Evolutionary conservation across 164 flowering plant genomes (phyloP).

Genomic region (Stephania japonica): DNA sequence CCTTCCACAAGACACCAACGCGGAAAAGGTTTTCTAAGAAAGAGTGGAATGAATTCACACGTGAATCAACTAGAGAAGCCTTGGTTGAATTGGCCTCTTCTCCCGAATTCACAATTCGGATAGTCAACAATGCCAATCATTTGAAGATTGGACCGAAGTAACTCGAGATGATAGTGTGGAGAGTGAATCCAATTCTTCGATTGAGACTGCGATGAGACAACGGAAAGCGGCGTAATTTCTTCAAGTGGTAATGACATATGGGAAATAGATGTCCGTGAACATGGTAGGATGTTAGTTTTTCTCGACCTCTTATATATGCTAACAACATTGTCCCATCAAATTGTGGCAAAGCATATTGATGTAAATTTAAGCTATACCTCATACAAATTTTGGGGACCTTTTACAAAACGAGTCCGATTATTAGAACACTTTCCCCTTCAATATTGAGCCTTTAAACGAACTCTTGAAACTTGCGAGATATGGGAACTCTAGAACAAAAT

Average conservation of each 20-base stretch:
- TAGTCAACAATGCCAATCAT: slow-evolving; percentile 57
- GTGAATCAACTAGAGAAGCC: slow-evolving; percentile 63
- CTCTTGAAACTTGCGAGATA: no score
- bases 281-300: not conserved
- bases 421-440: no score
- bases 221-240: slow-evolving; percentile 26
- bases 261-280: not conserved
- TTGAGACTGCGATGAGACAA: slow-evolving; percentile 36
- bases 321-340: not conserved
- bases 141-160: slow-evolving; percentile 43
- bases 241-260: slow-evolving; percentile 31
- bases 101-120: slow-evolving; percentile 74
- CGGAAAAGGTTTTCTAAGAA: slow-evolving; percentile 56
- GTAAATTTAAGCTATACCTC: no score
- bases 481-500: no score
- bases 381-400: no score
- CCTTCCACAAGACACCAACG: slow-evolving; percentile 56
- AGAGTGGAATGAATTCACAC: slow-evolving; percentile 73
- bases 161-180: slow-evolving; percentile 50
- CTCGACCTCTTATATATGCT: not conserved
- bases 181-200: slow-evolving; percentile 61
- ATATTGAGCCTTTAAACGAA: no score
- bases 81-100: slow-evolving; percentile 62
- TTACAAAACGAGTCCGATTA: no score
- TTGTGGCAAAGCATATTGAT: not conserved